These are phyloP conservation scores for Dipodascus geniculatus DNA, from an alignment of 805 yeast genomes.

Conservation along the genomic window DNA sequence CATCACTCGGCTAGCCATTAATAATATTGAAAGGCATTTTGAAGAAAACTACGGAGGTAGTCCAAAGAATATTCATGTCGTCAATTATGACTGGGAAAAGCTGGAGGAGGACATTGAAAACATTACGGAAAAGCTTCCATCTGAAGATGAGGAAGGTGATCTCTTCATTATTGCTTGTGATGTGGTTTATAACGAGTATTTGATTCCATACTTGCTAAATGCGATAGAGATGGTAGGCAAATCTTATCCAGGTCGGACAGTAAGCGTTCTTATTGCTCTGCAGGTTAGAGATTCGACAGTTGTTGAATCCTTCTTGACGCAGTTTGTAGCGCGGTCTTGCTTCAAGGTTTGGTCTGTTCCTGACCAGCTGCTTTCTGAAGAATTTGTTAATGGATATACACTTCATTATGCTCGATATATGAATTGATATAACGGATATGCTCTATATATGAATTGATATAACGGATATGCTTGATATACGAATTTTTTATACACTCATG, in stretches of 20 bases:
- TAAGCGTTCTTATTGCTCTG: conserved; percentile 34
- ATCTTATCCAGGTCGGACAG: background rate
- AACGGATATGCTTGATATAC: background rate
- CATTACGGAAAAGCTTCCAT: conserved; percentile 11
- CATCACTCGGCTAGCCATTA: conserved; percentile 36
- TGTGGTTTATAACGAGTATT: conserved; percentile 51
- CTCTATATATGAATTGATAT: background rate
- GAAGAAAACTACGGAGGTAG: conserved; percentile 1
- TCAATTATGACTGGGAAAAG: conserved; percentile 54
- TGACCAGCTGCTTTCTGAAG: conserved; percentile 5
- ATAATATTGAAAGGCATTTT: conserved; percentile 29
- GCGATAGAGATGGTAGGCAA: conserved; percentile 25
- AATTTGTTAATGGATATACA: conserved; percentile 11
- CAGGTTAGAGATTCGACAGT: conserved; percentile 45
- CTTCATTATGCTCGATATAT: conserved; percentile 8
- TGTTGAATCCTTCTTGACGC: conserved; percentile 34
- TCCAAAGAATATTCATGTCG: conserved; percentile 26
- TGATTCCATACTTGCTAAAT: conserved; percentile 38
- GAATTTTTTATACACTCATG: background rate
- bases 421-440: background rate
- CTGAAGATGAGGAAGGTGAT: conserved; percentile 4
- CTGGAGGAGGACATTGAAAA: conserved; percentile 26
- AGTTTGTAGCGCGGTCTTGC: conserved; percentile 19
- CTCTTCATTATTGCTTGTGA: conserved; percentile 51
- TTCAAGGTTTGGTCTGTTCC: conserved; percentile 21